Evolutionary conservation across 495 filamentous ascomycete genomes (phyloP).

Genomic region (Aspergillus sclerotiicarbonarius): DNA sequence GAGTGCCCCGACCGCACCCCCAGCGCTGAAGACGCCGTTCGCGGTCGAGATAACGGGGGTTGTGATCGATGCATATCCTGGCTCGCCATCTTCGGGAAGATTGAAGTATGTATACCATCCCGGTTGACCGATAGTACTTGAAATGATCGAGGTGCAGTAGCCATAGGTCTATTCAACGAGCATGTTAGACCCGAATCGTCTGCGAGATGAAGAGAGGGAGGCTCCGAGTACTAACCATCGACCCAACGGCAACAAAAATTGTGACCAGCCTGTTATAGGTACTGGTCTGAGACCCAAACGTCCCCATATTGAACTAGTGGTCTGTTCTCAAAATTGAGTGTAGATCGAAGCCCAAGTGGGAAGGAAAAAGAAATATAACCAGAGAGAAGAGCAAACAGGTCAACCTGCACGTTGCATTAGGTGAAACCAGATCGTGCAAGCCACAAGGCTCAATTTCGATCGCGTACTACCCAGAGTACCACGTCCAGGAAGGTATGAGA

Average conservation of each 20-base stretch:
- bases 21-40: constrained; percentile 49
- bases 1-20: constrained; percentile 42
- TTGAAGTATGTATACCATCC: constrained; percentile 48
- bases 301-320: constrained; percentile 16
- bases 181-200: neutral
- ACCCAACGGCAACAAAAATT: constrained; percentile 39
- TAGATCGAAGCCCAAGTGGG: neutral
- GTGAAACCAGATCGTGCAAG: neutral
- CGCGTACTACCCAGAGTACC: neutral
- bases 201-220: neutral
- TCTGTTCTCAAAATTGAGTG: neutral
- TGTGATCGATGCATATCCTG: constrained; percentile 46
- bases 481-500: neutral
- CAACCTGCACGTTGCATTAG: neutral
- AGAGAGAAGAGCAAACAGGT: neutral
- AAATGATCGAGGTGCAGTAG: constrained; percentile 51
- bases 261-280: constrained; percentile 34
- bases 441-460: neutral
- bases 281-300: constrained; percentile 33
- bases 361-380: neutral
- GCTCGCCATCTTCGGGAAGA: constrained; percentile 35
- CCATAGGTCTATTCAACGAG: constrained; percentile 35
- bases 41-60: constrained; percentile 46
- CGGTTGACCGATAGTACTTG: constrained; percentile 52
- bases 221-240: constrained; percentile 26